Conservation (phyloP, 306 rosid genomes). For the Quercus mongolica region DNA sequence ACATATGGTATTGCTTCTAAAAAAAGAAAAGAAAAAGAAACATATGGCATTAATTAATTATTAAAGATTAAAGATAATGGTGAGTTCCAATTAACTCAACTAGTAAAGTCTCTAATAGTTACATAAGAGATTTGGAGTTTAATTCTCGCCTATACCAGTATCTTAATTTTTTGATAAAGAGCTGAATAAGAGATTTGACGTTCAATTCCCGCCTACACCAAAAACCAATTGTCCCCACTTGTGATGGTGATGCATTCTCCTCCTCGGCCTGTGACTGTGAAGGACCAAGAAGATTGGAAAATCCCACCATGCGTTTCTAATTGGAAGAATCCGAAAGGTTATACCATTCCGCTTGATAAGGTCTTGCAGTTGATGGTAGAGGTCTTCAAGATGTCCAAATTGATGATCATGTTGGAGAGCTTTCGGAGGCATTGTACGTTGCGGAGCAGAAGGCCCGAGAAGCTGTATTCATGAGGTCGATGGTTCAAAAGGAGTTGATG, state of each 20-base stretch:
- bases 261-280: conserved; percentile 80
- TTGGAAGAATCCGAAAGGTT: conserved; percentile 94
- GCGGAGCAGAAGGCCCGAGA: conserved; percentile 93
- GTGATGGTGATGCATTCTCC: conserved; percentile 92
- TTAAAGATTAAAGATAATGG: too few species aligned
- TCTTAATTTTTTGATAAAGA: too few species aligned
- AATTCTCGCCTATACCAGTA: fast-evolving
- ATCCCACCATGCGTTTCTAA: conserved; percentile 83
- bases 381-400: conserved; percentile 93
- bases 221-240: conserved; percentile 43
- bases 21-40: too few species aligned
- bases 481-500: conserved; percentile 82
- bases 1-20: too few species aligned
- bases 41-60: too few species aligned
- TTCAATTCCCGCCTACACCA: fast-evolving
- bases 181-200: too few species aligned
- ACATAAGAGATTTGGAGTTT: too few species aligned
- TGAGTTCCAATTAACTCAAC: too few species aligned
- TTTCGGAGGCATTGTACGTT: conserved; percentile 72
- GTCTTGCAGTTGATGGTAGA: conserved; percentile 85
- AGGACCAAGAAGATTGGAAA: conserved; percentile 91
- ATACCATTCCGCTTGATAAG: conserved; percentile 85
- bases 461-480: conserved; percentile 82
- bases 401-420: conserved; percentile 76
- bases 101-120: too few species aligned